A percentile compares a stretch with the other conserved stretches of the same genome.
These are phyloP conservation scores for Limonium bicolor DNA, from an alignment of 148 eudicot genomes.

Conservation along the genomic window DNA sequence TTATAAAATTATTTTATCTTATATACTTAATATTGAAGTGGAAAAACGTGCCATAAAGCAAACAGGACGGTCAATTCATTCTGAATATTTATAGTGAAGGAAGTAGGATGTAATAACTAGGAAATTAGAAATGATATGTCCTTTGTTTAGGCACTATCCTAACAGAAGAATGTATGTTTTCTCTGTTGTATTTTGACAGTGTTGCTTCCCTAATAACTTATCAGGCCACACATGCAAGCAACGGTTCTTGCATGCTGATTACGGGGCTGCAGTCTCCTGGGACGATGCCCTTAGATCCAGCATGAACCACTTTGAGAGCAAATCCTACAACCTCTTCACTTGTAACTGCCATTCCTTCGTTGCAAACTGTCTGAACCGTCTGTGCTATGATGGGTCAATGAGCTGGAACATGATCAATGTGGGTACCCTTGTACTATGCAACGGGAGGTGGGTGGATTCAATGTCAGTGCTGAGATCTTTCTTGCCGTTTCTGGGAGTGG, in stretches of 20 bases:
- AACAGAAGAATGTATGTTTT: too few relatives aligned
- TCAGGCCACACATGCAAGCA: constrained; percentile 56
- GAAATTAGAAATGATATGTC: too few relatives aligned
- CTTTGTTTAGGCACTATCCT: too few relatives aligned
- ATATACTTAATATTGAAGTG: too few relatives aligned
- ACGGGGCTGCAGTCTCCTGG: constrained; percentile 67
- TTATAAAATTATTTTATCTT: too few relatives aligned
- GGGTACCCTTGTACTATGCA: constrained; percentile 41
- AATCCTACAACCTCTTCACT: constrained; percentile 76
- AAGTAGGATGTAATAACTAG: too few relatives aligned
- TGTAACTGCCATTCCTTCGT: constrained; percentile 87
- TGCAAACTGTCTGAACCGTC: constrained; percentile 62
- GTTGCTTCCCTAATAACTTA: constrained; percentile 70
- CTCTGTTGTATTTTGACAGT: too few relatives aligned
- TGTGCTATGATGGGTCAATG: constrained; percentile 69
- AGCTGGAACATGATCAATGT: constrained; percentile 76
- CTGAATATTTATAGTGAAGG: too few relatives aligned
- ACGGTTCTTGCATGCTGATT: constrained; percentile 50
- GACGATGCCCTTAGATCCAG: constrained; percentile 61
- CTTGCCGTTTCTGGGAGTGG: constrained; percentile 45
- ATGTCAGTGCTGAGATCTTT: constrained; percentile 48
- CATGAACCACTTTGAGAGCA: constrained; percentile 46
- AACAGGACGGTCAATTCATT: too few relatives aligned
- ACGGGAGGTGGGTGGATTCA: constrained; percentile 60
- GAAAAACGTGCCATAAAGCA: too few relatives aligned